Conservation (phyloP, 352 stramenopile genomes). For the Phytophthora pisi region DNA sequence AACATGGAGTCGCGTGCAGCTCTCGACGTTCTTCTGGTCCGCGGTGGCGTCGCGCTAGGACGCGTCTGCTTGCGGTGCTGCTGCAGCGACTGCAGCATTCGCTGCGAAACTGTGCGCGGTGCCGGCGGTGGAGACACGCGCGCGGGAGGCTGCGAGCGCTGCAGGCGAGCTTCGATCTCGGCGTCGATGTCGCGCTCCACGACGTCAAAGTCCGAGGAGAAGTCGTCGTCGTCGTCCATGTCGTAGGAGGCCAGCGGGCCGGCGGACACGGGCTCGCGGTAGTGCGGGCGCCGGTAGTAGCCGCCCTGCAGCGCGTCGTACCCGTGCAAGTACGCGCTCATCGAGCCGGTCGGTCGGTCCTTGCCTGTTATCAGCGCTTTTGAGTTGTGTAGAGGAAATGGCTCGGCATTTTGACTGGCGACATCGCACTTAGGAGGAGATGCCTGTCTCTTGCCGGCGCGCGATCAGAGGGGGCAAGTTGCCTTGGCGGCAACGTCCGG, state of each 20-base stretch:
- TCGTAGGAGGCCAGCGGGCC: constrained; percentile 26
- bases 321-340: constrained; percentile 35
- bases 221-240: constrained; percentile 32
- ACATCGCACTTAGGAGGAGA: constrained; percentile 6
- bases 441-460: constrained; percentile 3
- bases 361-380: constrained; percentile 13
- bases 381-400: constrained; percentile 25
- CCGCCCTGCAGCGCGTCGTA: constrained; percentile 11
- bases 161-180: constrained; percentile 70
- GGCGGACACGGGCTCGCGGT: constrained; percentile 13
- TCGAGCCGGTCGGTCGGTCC: neutral
- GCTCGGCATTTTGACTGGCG: constrained; percentile 21
- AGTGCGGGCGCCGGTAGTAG: constrained; percentile 24
- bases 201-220: constrained; percentile 66
- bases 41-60: constrained; percentile 3
- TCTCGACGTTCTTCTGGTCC: constrained; percentile 4
- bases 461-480: constrained; percentile 2
- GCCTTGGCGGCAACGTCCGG: constrained; percentile 17
- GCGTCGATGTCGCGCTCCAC: constrained; percentile 75
- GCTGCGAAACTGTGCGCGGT: constrained; percentile 57
- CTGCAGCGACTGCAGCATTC: constrained; percentile 65
- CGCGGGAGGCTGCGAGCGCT: constrained; percentile 5
- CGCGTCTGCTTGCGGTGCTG: constrained; percentile 39
- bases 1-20: constrained; percentile 7
- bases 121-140: neutral